Base-by-base conservation (phyloP, 140 eudicot genomes). In the Stevia rebaudiana region DNA sequence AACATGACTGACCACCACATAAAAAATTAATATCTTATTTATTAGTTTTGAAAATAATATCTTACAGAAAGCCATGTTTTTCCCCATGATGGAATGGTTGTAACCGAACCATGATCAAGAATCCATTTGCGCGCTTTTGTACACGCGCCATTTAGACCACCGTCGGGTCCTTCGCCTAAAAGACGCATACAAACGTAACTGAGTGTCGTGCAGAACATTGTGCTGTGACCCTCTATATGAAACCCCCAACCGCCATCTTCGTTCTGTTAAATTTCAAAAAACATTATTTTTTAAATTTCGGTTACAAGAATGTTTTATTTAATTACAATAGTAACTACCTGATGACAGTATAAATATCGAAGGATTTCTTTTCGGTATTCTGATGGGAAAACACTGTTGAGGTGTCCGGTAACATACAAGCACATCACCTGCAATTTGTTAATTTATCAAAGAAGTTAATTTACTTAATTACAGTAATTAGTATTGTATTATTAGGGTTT, bases 201-300 rank as follows among this genome's bases (percentile, higher is more conserved):
- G 4, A 89, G 79, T 12, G 88, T 67, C 11, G 95, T 85, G 65
- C 90, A 72, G 68, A 89, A 85, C 97, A 89, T 89, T 17, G 83
- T 82, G 81, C 97, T 89, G 39, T 83, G 90, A 4, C 97, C 95
- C 59, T 89, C 97, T 0, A 89, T 79, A 63, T 89, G 95, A 17
- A 89, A 71, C 4, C 97, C 97, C 95, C 97, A 89, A 0, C 97
- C 97, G 48, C 97, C 97, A 18, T 89, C 97, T 79, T 89, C 91
- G 47, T 89, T 89, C 97, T 89, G 84, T 48, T 0, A 58, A 23
- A 47, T 69, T 42, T 52, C 48, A 33, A 11, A 2, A 30, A 40
- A 63, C 4, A 11, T 48, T 36, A 7, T 40, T 24, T 58, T 37
- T 16, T 19, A 16, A 58, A 6, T 8, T 48, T 25, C 15, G 7